Evolutionary conservation across 345 rosid genomes (phyloP), one percentile per base, ranked within the genome.

Genomic region (Melastoma malabathricum): DNA sequence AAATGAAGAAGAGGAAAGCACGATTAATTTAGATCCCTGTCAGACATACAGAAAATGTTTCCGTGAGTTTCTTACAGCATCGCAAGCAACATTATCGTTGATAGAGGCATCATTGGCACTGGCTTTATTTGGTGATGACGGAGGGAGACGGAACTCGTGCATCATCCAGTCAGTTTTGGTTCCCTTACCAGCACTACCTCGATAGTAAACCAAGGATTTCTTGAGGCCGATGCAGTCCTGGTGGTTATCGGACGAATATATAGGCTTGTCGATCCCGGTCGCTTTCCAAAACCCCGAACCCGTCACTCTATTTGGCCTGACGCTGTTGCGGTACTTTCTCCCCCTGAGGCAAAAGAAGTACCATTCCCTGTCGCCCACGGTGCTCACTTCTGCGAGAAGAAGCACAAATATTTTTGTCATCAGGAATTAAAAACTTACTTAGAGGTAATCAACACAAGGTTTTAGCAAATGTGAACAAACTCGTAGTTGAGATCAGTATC

Each of bases 101-200:
- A 43, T 20, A 15, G 15, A 14, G 14, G 54, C 46, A 27, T 19
- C 27, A 14, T 38, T 43, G 1, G 38, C 25, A 47, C 10, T 2
- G 43, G 55, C 15, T 20, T 6, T 46, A 47, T 72, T 67, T 29
- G 38, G 9, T 0, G 50, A 46, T 44, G 48, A 55, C 0, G 75
- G 65, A 0, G 95, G 85, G 27, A 82, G 81, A 34, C 95, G 84
- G 51, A 80, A 85, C 58, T 85, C 95, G 10, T 85, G 90, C 95
- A 85, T 85, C 95, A 85, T 85, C 95, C 95, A 85, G 50, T 85
- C 87, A n/a, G 95, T 85, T 71, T 85, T 85, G 15, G 83, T 70
- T 38, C 95, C 90, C 61, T 82, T 85, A 27, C 95, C 95, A 15
- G 90, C 95, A 7, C 72, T 73, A 27, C 95, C 90, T 1, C 77